Conservation (phyloP, 2,329 filamentous ascomycete genomes). For the Orbilia javanica region DNA sequence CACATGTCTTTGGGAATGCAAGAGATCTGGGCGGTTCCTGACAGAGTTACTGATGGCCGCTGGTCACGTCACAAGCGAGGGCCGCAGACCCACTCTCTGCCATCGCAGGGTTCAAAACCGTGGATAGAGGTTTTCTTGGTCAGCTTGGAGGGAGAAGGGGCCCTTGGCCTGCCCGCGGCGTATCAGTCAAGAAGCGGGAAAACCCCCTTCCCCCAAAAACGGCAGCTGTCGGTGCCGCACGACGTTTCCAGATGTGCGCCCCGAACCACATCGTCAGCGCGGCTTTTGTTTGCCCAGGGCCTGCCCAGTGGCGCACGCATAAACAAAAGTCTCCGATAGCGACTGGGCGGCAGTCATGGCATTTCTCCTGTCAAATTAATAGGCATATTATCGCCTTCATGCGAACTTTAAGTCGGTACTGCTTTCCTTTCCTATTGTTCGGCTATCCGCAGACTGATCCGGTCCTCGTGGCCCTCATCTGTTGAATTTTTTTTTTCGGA, state of each 20-base stretch:
- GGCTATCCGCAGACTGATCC: neutral
- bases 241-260: conserved; percentile 19
- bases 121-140: conserved; percentile 4
- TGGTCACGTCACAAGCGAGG: conserved; percentile 24
- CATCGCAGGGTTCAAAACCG: conserved; percentile 16
- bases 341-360: neutral
- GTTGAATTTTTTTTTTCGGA: neutral
- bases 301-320: conserved; percentile 1
- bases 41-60: neutral
- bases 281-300: neutral
- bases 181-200: conserved; percentile 11
- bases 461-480: neutral
- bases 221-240: conserved; percentile 37
- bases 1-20: conserved; percentile 7
- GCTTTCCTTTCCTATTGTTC: conserved; percentile 9
- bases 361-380: conserved; percentile 14
- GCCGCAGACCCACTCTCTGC: conserved; percentile 13
- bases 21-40: conserved; percentile 18
- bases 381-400: conserved; percentile 12
- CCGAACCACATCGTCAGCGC: conserved; percentile 28
- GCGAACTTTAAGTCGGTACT: neutral
- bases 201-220: conserved; percentile 13
- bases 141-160: neutral
- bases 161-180: conserved; percentile 23
- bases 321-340: conserved; percentile 37